phyloP scores from a whole-genome alignment of 345 rosid genomes.

The Brassica juncea region DNA sequence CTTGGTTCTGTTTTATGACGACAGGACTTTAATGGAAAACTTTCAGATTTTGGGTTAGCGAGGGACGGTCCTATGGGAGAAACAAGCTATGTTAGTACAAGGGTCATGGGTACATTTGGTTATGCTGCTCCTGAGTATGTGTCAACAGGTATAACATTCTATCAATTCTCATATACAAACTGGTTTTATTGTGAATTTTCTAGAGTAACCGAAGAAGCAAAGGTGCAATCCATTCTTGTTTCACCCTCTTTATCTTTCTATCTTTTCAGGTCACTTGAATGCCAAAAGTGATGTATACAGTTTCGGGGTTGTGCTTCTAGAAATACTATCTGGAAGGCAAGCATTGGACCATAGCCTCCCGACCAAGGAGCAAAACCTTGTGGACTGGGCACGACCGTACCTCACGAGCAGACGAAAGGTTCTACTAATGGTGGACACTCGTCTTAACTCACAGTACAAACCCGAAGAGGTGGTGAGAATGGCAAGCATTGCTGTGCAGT shows the following conservation, averaged over 20 bases:
- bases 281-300: slow-evolving; percentile 85
- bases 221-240: neutral
- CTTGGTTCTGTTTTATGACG: neutral
- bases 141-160: slow-evolving; percentile 61
- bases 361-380: slow-evolving; percentile 80
- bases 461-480: slow-evolving; percentile 63
- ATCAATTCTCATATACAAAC: neutral
- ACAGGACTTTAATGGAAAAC: slow-evolving; percentile 74
- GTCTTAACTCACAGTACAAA: slow-evolving; percentile 70
- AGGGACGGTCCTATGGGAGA: slow-evolving; percentile 91
- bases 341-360: slow-evolving; percentile 83
- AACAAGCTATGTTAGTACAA: slow-evolving; percentile 79
- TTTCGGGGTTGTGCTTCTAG: slow-evolving; percentile 89
- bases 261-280: slow-evolving; percentile 69
- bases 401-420: slow-evolving; percentile 74
- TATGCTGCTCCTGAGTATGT: slow-evolving; percentile 49
- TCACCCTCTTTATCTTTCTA: neutral
- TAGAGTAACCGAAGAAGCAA: neutral
- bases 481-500: slow-evolving; percentile 67
- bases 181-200: neutral
- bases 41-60: slow-evolving; percentile 93
- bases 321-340: slow-evolving; percentile 79
- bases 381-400: slow-evolving; percentile 92
- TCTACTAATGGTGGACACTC: slow-evolving; percentile 64
- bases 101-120: slow-evolving; percentile 95